phyloP scores from a whole-genome alignment of 768 basidiomycete species.

The Artomyces pyxidatus region DNA sequence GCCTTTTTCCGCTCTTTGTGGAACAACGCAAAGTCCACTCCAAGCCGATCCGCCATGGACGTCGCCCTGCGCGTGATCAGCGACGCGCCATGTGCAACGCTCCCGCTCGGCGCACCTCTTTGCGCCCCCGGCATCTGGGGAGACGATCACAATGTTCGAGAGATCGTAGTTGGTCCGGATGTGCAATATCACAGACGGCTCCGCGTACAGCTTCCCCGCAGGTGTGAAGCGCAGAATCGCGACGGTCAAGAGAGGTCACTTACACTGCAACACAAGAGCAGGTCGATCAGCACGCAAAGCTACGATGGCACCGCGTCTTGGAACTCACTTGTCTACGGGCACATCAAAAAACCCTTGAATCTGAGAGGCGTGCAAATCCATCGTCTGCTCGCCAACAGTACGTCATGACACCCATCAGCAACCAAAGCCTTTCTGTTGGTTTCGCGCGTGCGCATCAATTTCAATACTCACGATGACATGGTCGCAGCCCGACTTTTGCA shows the following conservation, averaged over 20 bases:
- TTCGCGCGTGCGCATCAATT: background rate
- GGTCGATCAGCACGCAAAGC: constrained; percentile 4
- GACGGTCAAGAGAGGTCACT: constrained; percentile 24
- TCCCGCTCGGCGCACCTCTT: constrained; percentile 61
- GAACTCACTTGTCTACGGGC: constrained; percentile 96
- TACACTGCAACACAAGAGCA: constrained; percentile 31
- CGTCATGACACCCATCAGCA: too few relatives aligned
- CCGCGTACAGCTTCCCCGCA: constrained; percentile 74
- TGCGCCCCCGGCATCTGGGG: constrained; percentile 96
- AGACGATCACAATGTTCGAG: constrained; percentile 86
- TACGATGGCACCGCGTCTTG: constrained; percentile 11
- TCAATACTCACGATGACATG: constrained; percentile 92
- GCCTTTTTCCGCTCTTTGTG: constrained; percentile 99
- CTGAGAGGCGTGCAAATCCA: constrained; percentile 98
- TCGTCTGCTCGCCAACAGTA: too few relatives aligned
- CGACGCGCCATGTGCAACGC: background rate
- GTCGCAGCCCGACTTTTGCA: constrained; percentile 87
- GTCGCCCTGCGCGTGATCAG: constrained; percentile 59
- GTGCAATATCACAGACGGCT: constrained; percentile 91
- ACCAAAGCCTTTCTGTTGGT: background rate
- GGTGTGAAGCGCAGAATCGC: constrained; percentile 18
- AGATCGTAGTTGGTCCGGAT: constrained; percentile 88
- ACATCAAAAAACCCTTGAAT: constrained; percentile 99
- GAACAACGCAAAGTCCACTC: constrained; percentile 96
- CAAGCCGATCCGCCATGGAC: constrained; percentile 91